phyloP scores from a whole-genome alignment of 768 basidiomycete species.

The Suillus tomentosus region DNA sequence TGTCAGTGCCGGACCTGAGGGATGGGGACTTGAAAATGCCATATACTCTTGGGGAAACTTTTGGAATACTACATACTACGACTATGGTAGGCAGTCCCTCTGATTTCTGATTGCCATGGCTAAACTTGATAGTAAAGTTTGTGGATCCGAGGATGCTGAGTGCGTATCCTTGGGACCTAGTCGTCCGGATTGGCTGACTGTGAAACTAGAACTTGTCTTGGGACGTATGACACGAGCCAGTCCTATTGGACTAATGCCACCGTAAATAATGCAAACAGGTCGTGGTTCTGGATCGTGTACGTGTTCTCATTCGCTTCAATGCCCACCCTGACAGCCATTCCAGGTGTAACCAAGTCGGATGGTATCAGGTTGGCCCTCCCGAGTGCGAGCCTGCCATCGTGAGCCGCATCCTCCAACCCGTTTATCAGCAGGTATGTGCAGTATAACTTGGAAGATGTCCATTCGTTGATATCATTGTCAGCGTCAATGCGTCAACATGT shows the following conservation, averaged over 20 bases:
- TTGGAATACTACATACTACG: conserved; percentile 55
- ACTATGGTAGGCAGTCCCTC: conserved; percentile 38
- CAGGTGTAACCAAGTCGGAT: conserved; percentile 75
- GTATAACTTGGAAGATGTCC: neutral
- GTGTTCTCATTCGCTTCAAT: conserved; percentile 18
- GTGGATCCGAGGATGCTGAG: conserved; percentile 48
- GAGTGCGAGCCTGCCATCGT: conserved; percentile 34
- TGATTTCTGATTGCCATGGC: neutral
- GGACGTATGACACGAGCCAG: conserved; percentile 40
- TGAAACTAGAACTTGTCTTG: conserved; percentile 45
- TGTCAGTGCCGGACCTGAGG: too few species aligned
- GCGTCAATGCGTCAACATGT: conserved; percentile 72
- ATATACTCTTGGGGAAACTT: conserved; percentile 61
- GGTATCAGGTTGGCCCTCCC: conserved; percentile 41
- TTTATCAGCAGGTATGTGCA: conserved; percentile 29
- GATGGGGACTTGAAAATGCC: conserved; percentile 56
- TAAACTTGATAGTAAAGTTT: conserved; percentile 43
- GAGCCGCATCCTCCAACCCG: conserved; percentile 35
- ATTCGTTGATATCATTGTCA: conserved; percentile 23
- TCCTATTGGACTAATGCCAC: conserved; percentile 54
- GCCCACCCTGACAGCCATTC: conserved; percentile 11
- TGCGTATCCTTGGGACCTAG: conserved; percentile 33
- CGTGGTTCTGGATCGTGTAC: conserved; percentile 75
- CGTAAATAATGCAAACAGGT: conserved; percentile 57
- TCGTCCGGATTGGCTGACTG: conserved; percentile 26